Percentiles rank a stretch among this genome's conserved stretches.
Evolutionary conservation across 2,329 filamentous ascomycete species (phyloP).

Genomic region (Remersonia thermophila): DNA sequence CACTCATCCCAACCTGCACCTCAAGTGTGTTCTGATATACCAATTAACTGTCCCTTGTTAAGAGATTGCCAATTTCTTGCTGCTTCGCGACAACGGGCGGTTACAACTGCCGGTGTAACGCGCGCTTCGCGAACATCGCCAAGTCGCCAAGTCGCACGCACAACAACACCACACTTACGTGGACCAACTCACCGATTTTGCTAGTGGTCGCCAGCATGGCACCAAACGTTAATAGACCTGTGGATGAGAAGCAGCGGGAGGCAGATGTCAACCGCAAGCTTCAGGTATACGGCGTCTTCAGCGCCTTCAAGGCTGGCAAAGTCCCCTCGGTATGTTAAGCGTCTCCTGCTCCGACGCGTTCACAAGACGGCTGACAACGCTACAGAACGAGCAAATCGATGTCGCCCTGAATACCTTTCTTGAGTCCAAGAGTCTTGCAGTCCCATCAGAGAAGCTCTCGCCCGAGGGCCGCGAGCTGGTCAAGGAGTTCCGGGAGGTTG

Average conservation of each 20-base stretch:
- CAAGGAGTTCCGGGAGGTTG: slow-evolving; percentile 62
- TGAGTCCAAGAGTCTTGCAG: slow-evolving; percentile 53
- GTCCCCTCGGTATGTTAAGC: slow-evolving; percentile 60
- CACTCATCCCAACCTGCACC: too few relatives aligned
- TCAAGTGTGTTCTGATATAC: too few relatives aligned
- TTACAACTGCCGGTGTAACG: too few relatives aligned
- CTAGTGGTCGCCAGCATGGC: slow-evolving; percentile 12
- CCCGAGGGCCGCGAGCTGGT: slow-evolving; percentile 70
- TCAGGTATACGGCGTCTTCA: slow-evolving; percentile 82
- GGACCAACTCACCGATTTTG: too few relatives aligned
- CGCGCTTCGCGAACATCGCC: too few relatives aligned
- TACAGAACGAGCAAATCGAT: slow-evolving; percentile 87
- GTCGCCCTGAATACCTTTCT: slow-evolving; percentile 84
- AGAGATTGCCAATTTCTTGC: too few relatives aligned
- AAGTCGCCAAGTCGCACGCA: slow-evolving; percentile 1
- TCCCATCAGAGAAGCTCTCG: slow-evolving; percentile 66
- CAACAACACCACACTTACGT: slow-evolving; percentile 3
- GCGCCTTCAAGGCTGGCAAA: slow-evolving; percentile 79
- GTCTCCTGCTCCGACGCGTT: too few relatives aligned
- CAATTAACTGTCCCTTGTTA: too few relatives aligned
- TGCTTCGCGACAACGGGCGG: too few relatives aligned
- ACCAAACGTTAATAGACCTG: slow-evolving; percentile 56
- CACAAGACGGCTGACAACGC: background rate
- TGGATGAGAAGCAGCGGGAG: slow-evolving; percentile 65
- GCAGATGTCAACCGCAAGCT: slow-evolving; percentile 85